Evolutionary conservation across 1,139 yeast genomes (phyloP), one percentile per base, ranked within the genome.

Genomic region (Blastobotrys buckinghamii): DNA sequence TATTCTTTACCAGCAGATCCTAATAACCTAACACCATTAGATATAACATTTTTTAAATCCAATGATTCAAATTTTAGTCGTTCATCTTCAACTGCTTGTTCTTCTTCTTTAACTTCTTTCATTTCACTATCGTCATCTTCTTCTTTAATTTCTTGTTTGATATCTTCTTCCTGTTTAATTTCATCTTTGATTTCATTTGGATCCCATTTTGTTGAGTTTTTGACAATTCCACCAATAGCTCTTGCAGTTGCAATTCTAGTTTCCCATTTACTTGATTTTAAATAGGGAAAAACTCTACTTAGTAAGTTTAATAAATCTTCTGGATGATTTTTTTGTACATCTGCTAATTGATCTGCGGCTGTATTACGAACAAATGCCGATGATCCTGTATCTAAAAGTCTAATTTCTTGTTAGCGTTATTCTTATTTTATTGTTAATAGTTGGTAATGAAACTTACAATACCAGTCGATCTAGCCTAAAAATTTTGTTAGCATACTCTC

Each of bases 281-380:
- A 72, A 64, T 82, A 92, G 0, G 99, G 97, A 59, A 88, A 88
- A 1, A 92, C 96, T 54, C 97, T 75, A 22, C 96, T 89, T 38
- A 94, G 71, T 42, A 94, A 71, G 54, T 84, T 84, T 50, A 89
- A 74, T 29, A 86, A 79, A 62, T 94, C 98, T 64, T 90, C 97
- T 0, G 97, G 97, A 60, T 94, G 98, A 40, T 86, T 84, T 64
- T 84, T 85, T 29, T 96, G 97, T 45, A 94, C 76, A 59, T 90
- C 97, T 2, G 96, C 89, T 57, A 94, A 74, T 68, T 94, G 99
- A 62, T 92, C 97, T 1, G 98, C 98, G 0, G 98, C 99, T 12
- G 97, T 88, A 61, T 87, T 88, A 57, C 98, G 78, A 44, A 94
- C 94, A 64, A 88, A 86, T 36, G 88, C 87, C 6, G 97, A 89